Conservation (phyloP, 1,284 basidiomycete genomes). For the Ustilago loliicola region DNA sequence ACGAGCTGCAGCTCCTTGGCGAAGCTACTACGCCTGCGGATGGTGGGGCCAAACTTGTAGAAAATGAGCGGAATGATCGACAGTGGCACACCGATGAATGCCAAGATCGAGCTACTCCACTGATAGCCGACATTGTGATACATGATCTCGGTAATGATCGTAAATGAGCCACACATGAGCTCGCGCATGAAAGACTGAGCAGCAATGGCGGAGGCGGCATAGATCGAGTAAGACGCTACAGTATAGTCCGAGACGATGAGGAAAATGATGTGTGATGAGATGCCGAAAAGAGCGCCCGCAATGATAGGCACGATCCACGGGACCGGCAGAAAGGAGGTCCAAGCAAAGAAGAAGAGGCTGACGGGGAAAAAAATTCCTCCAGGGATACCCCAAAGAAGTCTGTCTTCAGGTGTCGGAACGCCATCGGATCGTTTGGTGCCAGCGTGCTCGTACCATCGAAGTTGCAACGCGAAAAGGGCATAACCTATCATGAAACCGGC, state of each 20-base stretch:
- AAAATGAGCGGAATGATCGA: slow-evolving; percentile 56
- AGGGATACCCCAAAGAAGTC: slow-evolving; percentile 50
- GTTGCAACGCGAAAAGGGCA: slow-evolving; percentile 45
- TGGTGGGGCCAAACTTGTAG: slow-evolving; percentile 55
- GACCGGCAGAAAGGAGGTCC: slow-evolving; percentile 56
- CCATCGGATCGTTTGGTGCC: slow-evolving; percentile 32
- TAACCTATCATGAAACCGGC: slow-evolving; percentile 54
- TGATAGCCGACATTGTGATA: slow-evolving; percentile 55
- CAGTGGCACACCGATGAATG: slow-evolving; percentile 54
- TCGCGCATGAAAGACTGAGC: slow-evolving; percentile 61
- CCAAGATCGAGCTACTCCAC: slow-evolving; percentile 56
- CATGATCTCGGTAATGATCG: slow-evolving; percentile 53
- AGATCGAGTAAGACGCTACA: slow-evolving; percentile 54
- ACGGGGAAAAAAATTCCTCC: slow-evolving; percentile 49
- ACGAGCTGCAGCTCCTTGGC: slow-evolving; percentile 51
- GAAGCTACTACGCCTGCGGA: slow-evolving; percentile 54
- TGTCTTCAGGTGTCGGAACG: slow-evolving; percentile 44
- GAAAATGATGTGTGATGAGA: slow-evolving; percentile 61
- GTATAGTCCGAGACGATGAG: slow-evolving; percentile 63
- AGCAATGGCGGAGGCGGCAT: slow-evolving; percentile 57
- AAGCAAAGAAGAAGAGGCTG: slow-evolving; percentile 62
- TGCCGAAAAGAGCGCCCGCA: slow-evolving; percentile 51
- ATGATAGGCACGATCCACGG: slow-evolving; percentile 60
- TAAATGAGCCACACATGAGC: slow-evolving; percentile 51
- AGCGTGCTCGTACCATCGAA: slow-evolving; percentile 36